Conservation (phyloP, 768 basidiomycete genomes). For the Pulveroboletus sp. region DNA sequence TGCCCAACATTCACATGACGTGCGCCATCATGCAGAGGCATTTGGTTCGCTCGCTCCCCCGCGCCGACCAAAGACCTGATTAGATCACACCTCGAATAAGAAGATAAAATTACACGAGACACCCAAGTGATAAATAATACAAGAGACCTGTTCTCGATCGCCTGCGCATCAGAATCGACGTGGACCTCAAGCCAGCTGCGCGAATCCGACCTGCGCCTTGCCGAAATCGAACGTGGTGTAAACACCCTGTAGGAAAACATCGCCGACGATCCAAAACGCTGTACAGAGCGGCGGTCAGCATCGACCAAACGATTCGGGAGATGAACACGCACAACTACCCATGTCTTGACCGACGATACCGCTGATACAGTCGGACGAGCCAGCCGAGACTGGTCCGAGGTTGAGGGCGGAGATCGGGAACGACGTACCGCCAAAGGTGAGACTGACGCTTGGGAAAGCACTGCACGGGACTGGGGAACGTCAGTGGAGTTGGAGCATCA, state of each 20-base stretch:
- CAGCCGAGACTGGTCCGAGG: constrained; percentile 29
- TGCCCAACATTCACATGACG: too few species aligned
- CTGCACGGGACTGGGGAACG: constrained; percentile 25
- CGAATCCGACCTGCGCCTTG: constrained; percentile 36
- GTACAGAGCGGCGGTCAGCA: background rate
- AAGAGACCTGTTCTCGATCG: too few species aligned
- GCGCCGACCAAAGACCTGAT: background rate
- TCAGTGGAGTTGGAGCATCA: background rate
- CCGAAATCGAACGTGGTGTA: constrained; percentile 41
- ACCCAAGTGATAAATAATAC: background rate
- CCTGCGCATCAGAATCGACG: background rate
- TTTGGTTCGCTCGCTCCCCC: too few species aligned
- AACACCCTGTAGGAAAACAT: constrained; percentile 40
- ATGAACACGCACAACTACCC: constrained; percentile 4
- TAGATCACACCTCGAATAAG: background rate
- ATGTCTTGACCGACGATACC: constrained; percentile 20
- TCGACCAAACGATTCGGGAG: background rate
- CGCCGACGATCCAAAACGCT: constrained; percentile 33
- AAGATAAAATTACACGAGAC: too few species aligned
- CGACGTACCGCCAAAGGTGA: constrained; percentile 35
- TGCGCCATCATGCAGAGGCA: too few species aligned
- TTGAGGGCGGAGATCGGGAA: constrained; percentile 37
- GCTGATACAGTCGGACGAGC: constrained; percentile 30
- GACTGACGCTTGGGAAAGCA: constrained; percentile 25
- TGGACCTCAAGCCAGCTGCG: constrained; percentile 14